Conservation (phyloP, 1,284 basidiomycete genomes). For the Erythrobasidium hasegawianum region DNA sequence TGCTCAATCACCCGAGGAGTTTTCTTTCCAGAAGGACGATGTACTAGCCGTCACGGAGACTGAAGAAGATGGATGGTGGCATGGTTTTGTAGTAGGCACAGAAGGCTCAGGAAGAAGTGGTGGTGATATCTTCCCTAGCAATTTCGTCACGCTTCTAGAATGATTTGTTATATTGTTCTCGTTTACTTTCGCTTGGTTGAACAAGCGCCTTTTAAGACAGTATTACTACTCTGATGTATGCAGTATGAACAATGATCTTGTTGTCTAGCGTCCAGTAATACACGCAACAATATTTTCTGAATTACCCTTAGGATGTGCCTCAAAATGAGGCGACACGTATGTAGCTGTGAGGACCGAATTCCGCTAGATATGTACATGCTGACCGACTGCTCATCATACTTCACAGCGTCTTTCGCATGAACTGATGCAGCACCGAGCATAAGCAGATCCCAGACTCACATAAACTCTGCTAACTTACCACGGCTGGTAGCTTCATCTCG, state of each 20-base stretch:
- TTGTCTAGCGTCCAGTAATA: too few species aligned
- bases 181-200: too few species aligned
- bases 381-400: too few species aligned
- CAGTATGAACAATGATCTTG: too few species aligned
- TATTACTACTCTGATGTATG: too few species aligned
- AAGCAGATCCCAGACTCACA: neutral
- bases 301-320: too few species aligned
- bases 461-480: neutral
- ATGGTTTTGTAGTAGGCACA: conserved; percentile 33
- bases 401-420: neutral
- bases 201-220: too few species aligned
- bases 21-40: conserved; percentile 44
- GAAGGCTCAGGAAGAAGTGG: conserved; percentile 16
- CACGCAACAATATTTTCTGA: too few species aligned
- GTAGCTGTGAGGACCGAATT: too few species aligned
- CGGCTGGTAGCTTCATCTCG: neutral
- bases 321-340: too few species aligned
- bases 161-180: too few species aligned
- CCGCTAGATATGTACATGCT: too few species aligned
- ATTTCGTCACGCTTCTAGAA: conserved; percentile 31
- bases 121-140: conserved; percentile 33
- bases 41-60: conserved; percentile 44
- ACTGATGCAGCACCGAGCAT: neutral
- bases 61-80: conserved; percentile 39
- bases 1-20: conserved; percentile 77